phyloP scores from a whole-genome alignment of 78 protist species.

The Dictyostelium brefeldianum region DNA sequence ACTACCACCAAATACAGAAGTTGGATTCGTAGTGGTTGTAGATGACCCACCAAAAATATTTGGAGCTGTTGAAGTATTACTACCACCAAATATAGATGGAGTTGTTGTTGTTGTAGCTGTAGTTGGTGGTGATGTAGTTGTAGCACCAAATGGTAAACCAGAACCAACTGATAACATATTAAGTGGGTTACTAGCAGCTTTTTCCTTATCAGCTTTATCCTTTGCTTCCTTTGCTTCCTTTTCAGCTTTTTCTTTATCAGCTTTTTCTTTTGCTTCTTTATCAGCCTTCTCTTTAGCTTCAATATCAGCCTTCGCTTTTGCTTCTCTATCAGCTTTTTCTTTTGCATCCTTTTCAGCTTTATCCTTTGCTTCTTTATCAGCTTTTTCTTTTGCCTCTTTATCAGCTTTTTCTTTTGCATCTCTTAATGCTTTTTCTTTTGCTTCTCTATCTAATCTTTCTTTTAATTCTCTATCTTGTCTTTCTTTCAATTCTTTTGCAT shows the following conservation, averaged over 20 bases:
- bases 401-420: not conserved
- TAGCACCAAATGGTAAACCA: not conserved
- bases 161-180: not conserved
- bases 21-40: not conserved
- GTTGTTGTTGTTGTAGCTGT: not conserved
- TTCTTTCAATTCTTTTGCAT: not conserved
- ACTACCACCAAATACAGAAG: not conserved
- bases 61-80: not conserved
- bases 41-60: not conserved
- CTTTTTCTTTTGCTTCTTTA: not conserved
- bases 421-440: not conserved
- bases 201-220: not conserved
- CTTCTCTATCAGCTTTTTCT: slow-evolving; percentile 12
- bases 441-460: not conserved
- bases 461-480: not conserved
- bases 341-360: slow-evolving; percentile 3
- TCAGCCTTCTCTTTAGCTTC: not conserved
- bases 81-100: not conserved
- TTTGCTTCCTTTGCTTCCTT: not conserved
- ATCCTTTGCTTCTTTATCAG: slow-evolving; percentile 9
- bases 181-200: not conserved
- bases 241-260: not conserved
- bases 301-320: not conserved
- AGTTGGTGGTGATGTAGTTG: not conserved
- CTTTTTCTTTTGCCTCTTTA: not conserved